Conservation (phyloP, 2,329 filamentous ascomycete species). For the Phaeoacremonium minimum region DNA sequence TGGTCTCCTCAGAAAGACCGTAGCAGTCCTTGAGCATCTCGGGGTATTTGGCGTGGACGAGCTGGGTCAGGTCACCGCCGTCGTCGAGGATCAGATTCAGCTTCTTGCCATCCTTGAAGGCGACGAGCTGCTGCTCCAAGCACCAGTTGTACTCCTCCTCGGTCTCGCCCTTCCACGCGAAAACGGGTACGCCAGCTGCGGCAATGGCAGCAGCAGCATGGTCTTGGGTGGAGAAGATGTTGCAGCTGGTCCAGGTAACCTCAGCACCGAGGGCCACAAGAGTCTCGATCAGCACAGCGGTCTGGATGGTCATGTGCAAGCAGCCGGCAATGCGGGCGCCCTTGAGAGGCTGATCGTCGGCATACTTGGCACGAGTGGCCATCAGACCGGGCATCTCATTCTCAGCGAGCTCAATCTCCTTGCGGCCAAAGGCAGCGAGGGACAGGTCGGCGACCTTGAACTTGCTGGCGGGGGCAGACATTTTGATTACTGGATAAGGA, state of each 20-base stretch:
- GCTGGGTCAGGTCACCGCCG: slow-evolving; percentile 91
- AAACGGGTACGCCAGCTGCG: slow-evolving; percentile 84
- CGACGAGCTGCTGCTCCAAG: slow-evolving; percentile 92
- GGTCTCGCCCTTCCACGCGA: slow-evolving; percentile 81
- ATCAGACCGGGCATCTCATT: slow-evolving; percentile 98
- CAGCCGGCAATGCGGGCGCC: slow-evolving; percentile 96
- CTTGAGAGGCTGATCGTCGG: slow-evolving; percentile 84
- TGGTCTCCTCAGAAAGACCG: slow-evolving; percentile 99
- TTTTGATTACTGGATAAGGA: no score
- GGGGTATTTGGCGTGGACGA: slow-evolving; percentile 97
- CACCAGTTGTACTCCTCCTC: slow-evolving; percentile 99
- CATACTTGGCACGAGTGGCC: slow-evolving; percentile 90
- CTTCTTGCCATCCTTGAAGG: slow-evolving; percentile 95
- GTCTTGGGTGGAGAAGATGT: slow-evolving; percentile 99
- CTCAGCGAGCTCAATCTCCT: slow-evolving; percentile 98
- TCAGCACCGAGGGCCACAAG: slow-evolving; percentile 91
- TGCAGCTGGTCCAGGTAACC: slow-evolving; percentile 98
- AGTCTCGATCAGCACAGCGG: slow-evolving; percentile 98
- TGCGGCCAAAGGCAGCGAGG: slow-evolving; percentile 96
- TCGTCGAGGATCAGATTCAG: slow-evolving; percentile 99
- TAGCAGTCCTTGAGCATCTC: slow-evolving; percentile 98
- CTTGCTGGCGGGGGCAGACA: slow-evolving; percentile 80
- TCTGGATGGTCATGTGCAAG: slow-evolving; percentile 99
- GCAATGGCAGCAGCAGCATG: slow-evolving; percentile 97
- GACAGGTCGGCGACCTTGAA: slow-evolving; percentile 99